phyloP scores from a whole-genome alignment of 768 basidiomycete genomes.

The Boletus vinaceobasis region DNA sequence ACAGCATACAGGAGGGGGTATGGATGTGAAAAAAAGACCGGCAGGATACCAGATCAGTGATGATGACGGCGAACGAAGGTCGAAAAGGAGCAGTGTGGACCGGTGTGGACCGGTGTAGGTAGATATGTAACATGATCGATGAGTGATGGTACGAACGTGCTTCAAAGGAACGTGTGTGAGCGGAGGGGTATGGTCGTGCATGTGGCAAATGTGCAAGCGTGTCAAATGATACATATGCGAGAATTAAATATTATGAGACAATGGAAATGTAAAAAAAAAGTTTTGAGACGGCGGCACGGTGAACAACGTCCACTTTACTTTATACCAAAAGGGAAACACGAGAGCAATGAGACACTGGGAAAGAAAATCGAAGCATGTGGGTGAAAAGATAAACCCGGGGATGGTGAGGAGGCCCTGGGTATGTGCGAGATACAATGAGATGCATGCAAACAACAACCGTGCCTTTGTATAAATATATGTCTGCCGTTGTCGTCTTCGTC shows the following conservation, averaged over 20 bases:
- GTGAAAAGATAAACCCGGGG: neutral
- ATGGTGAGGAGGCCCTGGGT: neutral
- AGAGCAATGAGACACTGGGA: conserved; percentile 3
- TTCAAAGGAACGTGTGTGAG: conserved; percentile 5
- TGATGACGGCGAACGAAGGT: conserved; percentile 8
- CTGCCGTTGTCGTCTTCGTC: conserved; percentile 19
- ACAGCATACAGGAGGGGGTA: conserved; percentile 3
- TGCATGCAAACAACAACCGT: conserved; percentile 19
- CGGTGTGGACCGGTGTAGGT: neutral
- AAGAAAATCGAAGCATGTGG: conserved; percentile 6
- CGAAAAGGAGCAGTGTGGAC: conserved; percentile 3
- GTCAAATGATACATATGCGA: conserved; percentile 24
- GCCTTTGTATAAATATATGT: conserved; percentile 27
- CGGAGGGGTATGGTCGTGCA: conserved; percentile 2
- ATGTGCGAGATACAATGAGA: conserved; percentile 18
- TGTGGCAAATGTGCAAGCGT: conserved; percentile 3
- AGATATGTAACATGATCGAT: conserved; percentile 5
- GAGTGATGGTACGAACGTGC: neutral
- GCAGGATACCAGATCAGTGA: neutral
- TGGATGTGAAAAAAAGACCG: neutral
- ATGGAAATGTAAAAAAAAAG: neutral
- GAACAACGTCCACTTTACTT: conserved; percentile 15
- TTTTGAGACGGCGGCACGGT: neutral
- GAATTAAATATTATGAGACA: conserved; percentile 30
- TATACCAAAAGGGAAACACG: conserved; percentile 1